Conservation (phyloP, 805 yeast genomes). For the Saccharomyces eubayanus region DNA sequence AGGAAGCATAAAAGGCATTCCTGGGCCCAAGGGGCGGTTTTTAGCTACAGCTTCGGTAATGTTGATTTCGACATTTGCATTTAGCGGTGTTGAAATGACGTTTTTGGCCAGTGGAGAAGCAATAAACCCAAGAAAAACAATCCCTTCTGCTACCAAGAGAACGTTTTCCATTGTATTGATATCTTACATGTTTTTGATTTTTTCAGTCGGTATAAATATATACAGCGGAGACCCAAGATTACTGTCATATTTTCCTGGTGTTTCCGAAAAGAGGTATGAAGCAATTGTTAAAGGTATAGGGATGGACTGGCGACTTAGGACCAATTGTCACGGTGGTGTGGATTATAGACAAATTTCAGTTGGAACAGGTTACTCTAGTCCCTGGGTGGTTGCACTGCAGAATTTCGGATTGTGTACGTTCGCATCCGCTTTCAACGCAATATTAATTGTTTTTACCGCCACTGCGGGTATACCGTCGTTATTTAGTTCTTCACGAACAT, state of each 20-base stretch:
- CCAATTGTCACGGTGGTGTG: constrained; percentile 61
- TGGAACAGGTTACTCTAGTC: constrained; percentile 40
- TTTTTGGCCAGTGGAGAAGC: constrained; percentile 82
- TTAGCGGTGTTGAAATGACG: constrained; percentile 75
- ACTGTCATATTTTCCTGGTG: constrained; percentile 39
- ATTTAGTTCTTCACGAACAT: constrained; percentile 53
- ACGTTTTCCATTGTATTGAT: constrained; percentile 64
- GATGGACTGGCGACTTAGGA: constrained; percentile 51
- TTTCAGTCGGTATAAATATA: constrained; percentile 61
- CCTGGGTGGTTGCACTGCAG: constrained; percentile 50
- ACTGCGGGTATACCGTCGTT: constrained; percentile 51
- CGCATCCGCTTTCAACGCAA: constrained; percentile 44
- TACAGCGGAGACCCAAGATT: constrained; percentile 74
- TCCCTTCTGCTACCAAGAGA: constrained; percentile 68
- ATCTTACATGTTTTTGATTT: constrained; percentile 57
- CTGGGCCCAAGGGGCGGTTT: constrained; percentile 53
- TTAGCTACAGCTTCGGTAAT: constrained; percentile 54
- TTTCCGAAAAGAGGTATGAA: constrained; percentile 6
- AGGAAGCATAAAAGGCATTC: constrained; percentile 47
- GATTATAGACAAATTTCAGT: constrained; percentile 48
- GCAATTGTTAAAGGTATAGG: constrained; percentile 12
- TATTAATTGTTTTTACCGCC: constrained; percentile 46
- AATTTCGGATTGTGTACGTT: constrained; percentile 44
- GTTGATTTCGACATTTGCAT: constrained; percentile 62
- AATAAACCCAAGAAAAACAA: constrained; percentile 65